Percentiles rank a stretch among this genome's conserved stretches.
Evolutionary conservation across 305 asterid genomes (phyloP).

Genomic region (Fraxinus albicans): DNA sequence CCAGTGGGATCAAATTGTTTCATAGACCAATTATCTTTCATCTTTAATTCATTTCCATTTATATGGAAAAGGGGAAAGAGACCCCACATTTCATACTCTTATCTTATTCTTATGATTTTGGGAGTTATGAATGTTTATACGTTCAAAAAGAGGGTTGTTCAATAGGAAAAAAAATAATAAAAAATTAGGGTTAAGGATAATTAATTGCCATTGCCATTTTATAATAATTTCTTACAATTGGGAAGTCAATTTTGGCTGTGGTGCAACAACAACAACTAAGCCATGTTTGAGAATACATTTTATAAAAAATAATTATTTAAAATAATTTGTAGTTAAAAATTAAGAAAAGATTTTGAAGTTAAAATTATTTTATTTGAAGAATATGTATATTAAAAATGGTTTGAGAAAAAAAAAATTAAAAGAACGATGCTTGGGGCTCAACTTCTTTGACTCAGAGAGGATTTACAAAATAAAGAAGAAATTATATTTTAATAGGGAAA

Average conservation of each 20-base stretch:
- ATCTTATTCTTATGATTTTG: neutral
- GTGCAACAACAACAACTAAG: neutral
- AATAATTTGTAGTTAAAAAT: neutral
- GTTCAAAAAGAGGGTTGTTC: neutral
- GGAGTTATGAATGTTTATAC: neutral
- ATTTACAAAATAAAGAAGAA: neutral
- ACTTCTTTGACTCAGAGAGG: neutral
- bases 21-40: neutral
- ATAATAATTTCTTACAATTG: neutral
- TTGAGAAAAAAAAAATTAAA: too few relatives aligned
- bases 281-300: too few relatives aligned
- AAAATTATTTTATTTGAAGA: neutral
- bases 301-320: too few relatives aligned
- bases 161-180: neutral
- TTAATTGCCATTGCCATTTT: conserved; percentile 1
- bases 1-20: neutral
- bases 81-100: neutral
- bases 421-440: too few relatives aligned
- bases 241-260: conserved; percentile 2
- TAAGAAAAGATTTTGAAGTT: neutral
- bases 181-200: neutral
- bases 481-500: neutral
- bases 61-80: neutral
- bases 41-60: neutral
- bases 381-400: too few relatives aligned